A percentile compares a stretch with the other conserved stretches of the same genome.
Evolutionary conservation across 2,329 filamentous ascomycete species (phyloP).

Genomic region (Trichophyton simii): DNA sequence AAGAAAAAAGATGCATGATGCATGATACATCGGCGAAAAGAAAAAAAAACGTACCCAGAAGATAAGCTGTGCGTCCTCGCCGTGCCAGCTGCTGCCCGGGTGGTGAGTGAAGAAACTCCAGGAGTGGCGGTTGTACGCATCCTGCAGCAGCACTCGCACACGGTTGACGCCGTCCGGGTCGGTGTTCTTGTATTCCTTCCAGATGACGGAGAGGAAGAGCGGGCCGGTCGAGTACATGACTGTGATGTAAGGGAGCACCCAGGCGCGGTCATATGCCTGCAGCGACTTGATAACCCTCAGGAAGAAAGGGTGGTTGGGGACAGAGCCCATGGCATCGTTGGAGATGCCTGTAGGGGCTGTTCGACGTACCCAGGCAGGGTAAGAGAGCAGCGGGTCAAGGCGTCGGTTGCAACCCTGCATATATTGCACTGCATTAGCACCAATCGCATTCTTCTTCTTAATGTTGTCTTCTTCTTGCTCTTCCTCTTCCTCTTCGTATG

Average conservation of each 20-base stretch:
- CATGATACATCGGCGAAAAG: not conserved
- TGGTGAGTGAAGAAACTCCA: conserved; percentile 64
- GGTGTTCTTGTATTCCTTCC: conserved; percentile 56
- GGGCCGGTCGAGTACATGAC: conserved; percentile 71
- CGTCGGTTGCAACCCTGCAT: conserved; percentile 53
- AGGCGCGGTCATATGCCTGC: conserved; percentile 55
- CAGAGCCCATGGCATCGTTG: conserved; percentile 66
- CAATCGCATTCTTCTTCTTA: conserved; percentile 6
- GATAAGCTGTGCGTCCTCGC: conserved; percentile 49
- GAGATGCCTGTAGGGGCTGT: conserved; percentile 67
- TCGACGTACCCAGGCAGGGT: conserved; percentile 57
- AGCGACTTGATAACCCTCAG: conserved; percentile 54
- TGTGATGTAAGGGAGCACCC: conserved; percentile 60
- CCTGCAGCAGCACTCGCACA: conserved; percentile 55
- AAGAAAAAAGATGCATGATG: no score
- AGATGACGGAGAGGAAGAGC: conserved; percentile 61
- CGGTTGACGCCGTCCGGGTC: conserved; percentile 35
- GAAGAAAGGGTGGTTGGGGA: conserved; percentile 64
- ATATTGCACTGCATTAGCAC: not conserved
- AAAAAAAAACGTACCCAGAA: conserved; percentile 42
- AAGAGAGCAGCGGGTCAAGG: conserved; percentile 55
- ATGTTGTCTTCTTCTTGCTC: conserved; percentile 3
- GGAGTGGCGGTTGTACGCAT: conserved; percentile 54
- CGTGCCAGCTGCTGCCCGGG: conserved; percentile 54
- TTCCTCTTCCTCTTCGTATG: not conserved